Evolutionary conservation across 1,284 basidiomycete genomes (phyloP), one percentile per base, ranked within the genome.

Genomic region (Cystobasidium sp.): DNA sequence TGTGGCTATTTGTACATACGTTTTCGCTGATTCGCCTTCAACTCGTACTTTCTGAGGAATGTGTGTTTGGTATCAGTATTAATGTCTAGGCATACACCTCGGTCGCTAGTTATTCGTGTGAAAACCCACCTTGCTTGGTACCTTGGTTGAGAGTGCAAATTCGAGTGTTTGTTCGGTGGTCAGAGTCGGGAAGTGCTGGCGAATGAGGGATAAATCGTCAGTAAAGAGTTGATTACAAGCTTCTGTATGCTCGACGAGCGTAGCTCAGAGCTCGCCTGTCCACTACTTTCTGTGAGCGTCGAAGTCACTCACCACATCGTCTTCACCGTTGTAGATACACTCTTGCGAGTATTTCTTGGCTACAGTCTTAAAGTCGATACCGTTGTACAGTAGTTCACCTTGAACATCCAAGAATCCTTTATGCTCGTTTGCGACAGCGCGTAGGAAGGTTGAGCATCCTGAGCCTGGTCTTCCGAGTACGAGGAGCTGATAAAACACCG

Each of bases 381-480:
- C 75, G 24, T 89, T 89, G 80, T 91, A 93, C 70, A 84, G 83
- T 1, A 92, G 85, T 0, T 88, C 84, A 7, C 90, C 90, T n/a
- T 86, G 79, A 6, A 91, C 84, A 12, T 83, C 79, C 76, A 88
- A 84, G 76, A 86, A 92, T 76, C 88, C 88, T 0, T 82, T 79
- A 0, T 87, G 86, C 76, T 88, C 86, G 78, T 92, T 91, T 6
- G 91, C 87, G 52, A 93, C 84, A 0, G 85, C 85, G 81, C 91
- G 91, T 71, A 93, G 86, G 49, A 93, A 85, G 0, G 90, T 90
- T 22, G 85, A 87, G 80, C 91, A 93, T 1, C 91, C 91, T 0
- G 89, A 87, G 2, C 90, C 90, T n/a, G 92, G 92, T 64, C 89
- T 88, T 7, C 92, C 92, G 5, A 93, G 85, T n/a, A 93, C 91